Conservation (phyloP, 2,329 filamentous ascomycete genomes). For the Talaromyces sp. region DNA sequence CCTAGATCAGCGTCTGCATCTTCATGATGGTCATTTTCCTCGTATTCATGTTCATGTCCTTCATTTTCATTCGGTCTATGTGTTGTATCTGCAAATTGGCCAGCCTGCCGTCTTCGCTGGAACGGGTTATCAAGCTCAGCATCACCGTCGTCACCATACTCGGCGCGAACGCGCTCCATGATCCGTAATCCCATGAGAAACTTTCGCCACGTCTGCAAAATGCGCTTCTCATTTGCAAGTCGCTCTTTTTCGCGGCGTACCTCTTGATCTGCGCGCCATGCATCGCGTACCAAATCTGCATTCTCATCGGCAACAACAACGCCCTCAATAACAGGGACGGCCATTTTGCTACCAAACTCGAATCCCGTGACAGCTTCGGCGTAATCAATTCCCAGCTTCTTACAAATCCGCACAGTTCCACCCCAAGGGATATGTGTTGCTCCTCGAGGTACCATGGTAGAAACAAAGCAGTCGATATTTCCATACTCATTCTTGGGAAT, state of each 20-base stretch:
- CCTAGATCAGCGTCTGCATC: constrained; percentile 23
- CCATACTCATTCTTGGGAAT: constrained; percentile 95
- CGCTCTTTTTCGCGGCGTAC: constrained; percentile 75
- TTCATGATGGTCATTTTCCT: constrained; percentile 15
- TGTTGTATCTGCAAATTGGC: background rate
- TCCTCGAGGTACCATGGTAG: constrained; percentile 83
- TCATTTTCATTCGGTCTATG: background rate
- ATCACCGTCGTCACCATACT: constrained; percentile 58
- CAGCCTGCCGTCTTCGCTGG: constrained; percentile 15
- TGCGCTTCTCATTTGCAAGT: constrained; percentile 70
- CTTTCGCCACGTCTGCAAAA: constrained; percentile 75
- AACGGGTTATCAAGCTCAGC: constrained; percentile 35
- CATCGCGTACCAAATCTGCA: constrained; percentile 66
- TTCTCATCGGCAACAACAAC: constrained; percentile 84
- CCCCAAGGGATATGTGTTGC: constrained; percentile 78
- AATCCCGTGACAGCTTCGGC: constrained; percentile 95
- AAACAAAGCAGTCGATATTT: constrained; percentile 93
- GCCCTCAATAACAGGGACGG: constrained; percentile 84
- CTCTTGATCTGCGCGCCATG: constrained; percentile 70
- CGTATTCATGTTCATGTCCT: constrained; percentile 12
- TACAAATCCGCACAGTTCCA: constrained; percentile 73
- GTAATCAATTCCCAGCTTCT: constrained; percentile 76
- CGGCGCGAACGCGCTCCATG: constrained; percentile 65
- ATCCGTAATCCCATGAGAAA: constrained; percentile 83
- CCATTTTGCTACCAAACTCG: constrained; percentile 91